Evolutionary conservation across 257 asterid species (phyloP).

Genomic region (Nicotiana otophora): DNA sequence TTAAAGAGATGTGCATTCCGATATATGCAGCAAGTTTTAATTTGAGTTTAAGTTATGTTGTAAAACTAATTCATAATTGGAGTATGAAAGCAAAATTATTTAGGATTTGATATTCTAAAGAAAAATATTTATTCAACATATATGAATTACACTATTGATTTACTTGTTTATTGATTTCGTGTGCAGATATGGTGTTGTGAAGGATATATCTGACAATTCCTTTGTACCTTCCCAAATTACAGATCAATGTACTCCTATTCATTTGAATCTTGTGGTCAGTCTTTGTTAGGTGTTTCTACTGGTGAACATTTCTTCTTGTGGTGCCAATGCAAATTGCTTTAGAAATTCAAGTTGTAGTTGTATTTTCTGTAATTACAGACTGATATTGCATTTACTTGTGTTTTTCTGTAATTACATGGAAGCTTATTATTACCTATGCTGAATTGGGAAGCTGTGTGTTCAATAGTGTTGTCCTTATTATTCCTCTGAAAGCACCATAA

Average conservation of each 20-base stretch:
- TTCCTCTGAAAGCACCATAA: conserved; percentile 1
- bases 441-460: neutral
- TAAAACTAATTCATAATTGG: too few relatives aligned
- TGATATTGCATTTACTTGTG: too few relatives aligned
- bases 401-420: neutral
- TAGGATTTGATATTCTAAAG: neutral
- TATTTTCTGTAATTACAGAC: neutral
- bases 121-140: neutral
- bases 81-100: too few relatives aligned
- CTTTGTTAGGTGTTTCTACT: neutral
- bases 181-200: conserved; percentile 60
- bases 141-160: neutral
- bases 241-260: conserved; percentile 76
- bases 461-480: neutral
- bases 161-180: conserved; percentile 1
- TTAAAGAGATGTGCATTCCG: neutral
- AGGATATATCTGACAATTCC: conserved; percentile 46
- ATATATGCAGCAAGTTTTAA: too few relatives aligned
- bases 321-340: too few relatives aligned
- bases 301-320: too few relatives aligned
- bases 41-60: too few relatives aligned
- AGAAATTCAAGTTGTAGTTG: too few relatives aligned
- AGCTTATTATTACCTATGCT: neutral
- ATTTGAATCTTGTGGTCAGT: conserved; percentile 90
- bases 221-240: conserved; percentile 51